Base-by-base conservation (phyloP, 2,329 filamentous ascomycete genomes). In the Akanthomyces lecanii region DNA sequence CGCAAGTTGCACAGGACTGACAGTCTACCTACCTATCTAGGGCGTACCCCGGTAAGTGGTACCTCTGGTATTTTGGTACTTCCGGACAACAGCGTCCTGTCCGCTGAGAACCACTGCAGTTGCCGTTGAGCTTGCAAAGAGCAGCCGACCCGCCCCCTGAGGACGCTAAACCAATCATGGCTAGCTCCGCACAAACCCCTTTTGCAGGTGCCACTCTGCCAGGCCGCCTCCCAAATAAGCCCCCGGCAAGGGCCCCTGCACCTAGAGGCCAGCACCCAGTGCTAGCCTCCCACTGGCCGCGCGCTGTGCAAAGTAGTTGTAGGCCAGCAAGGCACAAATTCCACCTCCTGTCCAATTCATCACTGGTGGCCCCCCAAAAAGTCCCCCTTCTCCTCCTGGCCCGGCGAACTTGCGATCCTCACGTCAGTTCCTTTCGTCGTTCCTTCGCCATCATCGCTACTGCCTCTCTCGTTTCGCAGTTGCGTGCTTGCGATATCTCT, bases 381-480 rank as follows among this genome's bases (percentile, higher is more conserved):
- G 40, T 69, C 65, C 65, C 66, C 67, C 69, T 68, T 70, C 66
- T 65, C 53, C 47, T 58, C 56, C 63, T 55, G 50, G 66, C 64
- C 63, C 64, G 61, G 47, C 61, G 48, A 60, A 59, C 63, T 50
- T 50, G 59, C 44, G 59, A 62, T 66, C 67, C 64, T 66, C 65
- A 67, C 64, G 66, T 66, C 64, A 67, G 67, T 66, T 67, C 63
- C 60, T 59, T 64, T 67, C 69, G 59, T 62, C 51, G 51, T 55
- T 62, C 51, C 66, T 67, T 66, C 69, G 66, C 69, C 72, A 71
- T 75, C 74, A 75, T 75, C 74, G 73, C 72, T 74, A 73, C 72
- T 75, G 73, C 73, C 71, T 69, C 67, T 67, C 65, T 47, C 51
- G 66, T 69, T 70, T 68, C 68, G 30, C 40, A 63, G 61, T 63